Evolutionary conservation across 305 asterid genomes (phyloP).

Genomic region (Fraxinus paxiana): DNA sequence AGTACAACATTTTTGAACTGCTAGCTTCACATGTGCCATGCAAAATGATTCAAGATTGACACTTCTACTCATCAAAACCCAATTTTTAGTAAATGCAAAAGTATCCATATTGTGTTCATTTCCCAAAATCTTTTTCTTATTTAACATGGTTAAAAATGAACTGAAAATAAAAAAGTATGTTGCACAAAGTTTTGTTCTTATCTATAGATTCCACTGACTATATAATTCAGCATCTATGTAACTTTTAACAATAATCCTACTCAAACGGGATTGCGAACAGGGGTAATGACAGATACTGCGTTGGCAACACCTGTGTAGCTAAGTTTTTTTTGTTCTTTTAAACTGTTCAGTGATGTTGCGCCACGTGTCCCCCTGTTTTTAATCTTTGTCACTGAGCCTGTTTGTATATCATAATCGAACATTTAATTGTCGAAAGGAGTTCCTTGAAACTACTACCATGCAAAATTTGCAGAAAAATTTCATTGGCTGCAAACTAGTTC

Average conservation of each 20-base stretch:
- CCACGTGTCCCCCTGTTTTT: neutral
- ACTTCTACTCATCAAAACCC: constrained; percentile 1
- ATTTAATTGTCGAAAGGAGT: neutral
- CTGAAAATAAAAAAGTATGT: neutral
- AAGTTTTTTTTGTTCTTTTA: neutral
- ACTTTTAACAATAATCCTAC: neutral
- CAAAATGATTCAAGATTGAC: constrained; percentile 10
- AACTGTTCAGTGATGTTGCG: no score
- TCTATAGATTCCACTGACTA: neutral
- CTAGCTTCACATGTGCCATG: constrained; percentile 27
- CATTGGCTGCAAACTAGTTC: neutral
- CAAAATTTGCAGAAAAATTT: neutral
- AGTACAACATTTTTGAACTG: neutral
- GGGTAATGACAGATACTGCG: neutral
- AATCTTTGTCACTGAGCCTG: neutral
- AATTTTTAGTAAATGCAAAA: constrained; percentile 17
- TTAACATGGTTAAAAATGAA: neutral
- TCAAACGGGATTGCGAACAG: neutral
- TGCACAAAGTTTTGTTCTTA: neutral
- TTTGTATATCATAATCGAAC: neutral
- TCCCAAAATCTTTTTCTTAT: constrained; percentile 21
- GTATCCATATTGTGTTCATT: constrained; percentile 17
- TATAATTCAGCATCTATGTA: neutral
- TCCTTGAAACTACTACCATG: neutral
- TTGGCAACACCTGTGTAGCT: neutral